Evolutionary conservation across 371 early-diverging fungal genomes (phyloP), one percentile per base, ranked within the genome.

Genomic region (Entomophthora muscae): DNA sequence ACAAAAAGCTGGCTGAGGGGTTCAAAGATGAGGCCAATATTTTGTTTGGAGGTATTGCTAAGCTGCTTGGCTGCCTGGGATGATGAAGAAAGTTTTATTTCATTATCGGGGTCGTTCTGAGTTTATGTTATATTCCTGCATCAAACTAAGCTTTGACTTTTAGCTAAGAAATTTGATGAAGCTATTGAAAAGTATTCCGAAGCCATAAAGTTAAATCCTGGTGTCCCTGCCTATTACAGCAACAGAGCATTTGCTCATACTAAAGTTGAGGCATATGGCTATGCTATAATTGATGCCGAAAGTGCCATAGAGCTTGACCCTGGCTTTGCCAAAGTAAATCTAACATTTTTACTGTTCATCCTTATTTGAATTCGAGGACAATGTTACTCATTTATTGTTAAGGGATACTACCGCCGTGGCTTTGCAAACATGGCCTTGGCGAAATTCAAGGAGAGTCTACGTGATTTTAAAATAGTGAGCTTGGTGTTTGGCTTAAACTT

Each of bases 161-260:
- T 68, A 80, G 83, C 73, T 59, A 86, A 86, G 62, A 82, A 86
- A 59, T 95, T 82, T 69, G 73, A 84, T 1, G 81, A 83, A 59
- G 95, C 98, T 28, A 83, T 90, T 32, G 84, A 85, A 54, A 79
- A 83, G 66, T 94, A 94, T 71, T 82, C 85, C 7, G 79, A 81
- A 65, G 92, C 92, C 10, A 90, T 94, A 59, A 76, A 84, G 52
- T 67, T 83, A 26, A 85, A 95, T 70, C 87, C 92, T 21, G 78
- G 78, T 22, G 86, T 88, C 0, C 83, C 93, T 3, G 85, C 86
- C 23, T 93, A 85, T 72, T 95, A 89, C 66, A 80, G 92, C 30
- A 98, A 98, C 72, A 81, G 98, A 29, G 91, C 95, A 1, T 86
- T 94, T 66, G 91, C 91, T 52, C 83, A 93, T 72, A 78, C 91